Evolutionary conservation across 306 rosid genomes (phyloP).

Genomic region (Fagus sylvatica): DNA sequence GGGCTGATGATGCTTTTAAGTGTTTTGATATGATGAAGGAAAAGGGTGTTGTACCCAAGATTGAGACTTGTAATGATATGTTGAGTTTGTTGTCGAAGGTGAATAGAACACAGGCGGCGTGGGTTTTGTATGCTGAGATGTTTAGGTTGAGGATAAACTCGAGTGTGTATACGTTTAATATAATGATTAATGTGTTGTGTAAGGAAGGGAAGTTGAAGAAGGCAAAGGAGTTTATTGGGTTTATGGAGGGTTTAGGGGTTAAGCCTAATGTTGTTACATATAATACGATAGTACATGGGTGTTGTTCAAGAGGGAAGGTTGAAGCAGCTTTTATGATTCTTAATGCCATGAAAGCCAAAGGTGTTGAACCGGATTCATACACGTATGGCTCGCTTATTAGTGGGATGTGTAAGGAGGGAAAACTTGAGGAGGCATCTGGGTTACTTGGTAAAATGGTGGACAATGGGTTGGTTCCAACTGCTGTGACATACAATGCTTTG

Average conservation of each 20-base stretch:
- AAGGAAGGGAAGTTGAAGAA: slow-evolving; percentile 79
- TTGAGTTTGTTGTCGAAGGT: slow-evolving; percentile 56
- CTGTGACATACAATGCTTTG: slow-evolving; percentile 67
- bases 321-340: slow-evolving; percentile 48
- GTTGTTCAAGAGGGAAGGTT: slow-evolving; percentile 54
- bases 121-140: slow-evolving; percentile 90
- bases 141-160: slow-evolving; percentile 71
- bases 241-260: slow-evolving; percentile 63
- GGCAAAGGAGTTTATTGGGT: slow-evolving; percentile 67
- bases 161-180: slow-evolving; percentile 60
- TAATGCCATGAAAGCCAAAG: slow-evolving; percentile 52
- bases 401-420: slow-evolving; percentile 66
- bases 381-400: slow-evolving; percentile 63
- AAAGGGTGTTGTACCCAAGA: slow-evolving; percentile 45
- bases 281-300: slow-evolving; percentile 68
- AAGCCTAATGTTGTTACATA: slow-evolving; percentile 70
- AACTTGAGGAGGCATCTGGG: slow-evolving; percentile 62
- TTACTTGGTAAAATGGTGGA: slow-evolving; percentile 51
- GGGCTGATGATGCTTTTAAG: slow-evolving; percentile 53
- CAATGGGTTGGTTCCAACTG: slow-evolving; percentile 56
- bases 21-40: slow-evolving; percentile 66
- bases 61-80: slow-evolving; percentile 61
- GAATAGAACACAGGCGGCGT: slow-evolving; percentile 50
- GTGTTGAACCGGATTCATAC: slow-evolving; percentile 63
- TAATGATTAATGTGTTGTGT: slow-evolving; percentile 83